These are phyloP conservation scores for Trichoderma asperelloides DNA, from an alignment of 495 filamentous ascomycete genomes.

Conservation along the genomic window DNA sequence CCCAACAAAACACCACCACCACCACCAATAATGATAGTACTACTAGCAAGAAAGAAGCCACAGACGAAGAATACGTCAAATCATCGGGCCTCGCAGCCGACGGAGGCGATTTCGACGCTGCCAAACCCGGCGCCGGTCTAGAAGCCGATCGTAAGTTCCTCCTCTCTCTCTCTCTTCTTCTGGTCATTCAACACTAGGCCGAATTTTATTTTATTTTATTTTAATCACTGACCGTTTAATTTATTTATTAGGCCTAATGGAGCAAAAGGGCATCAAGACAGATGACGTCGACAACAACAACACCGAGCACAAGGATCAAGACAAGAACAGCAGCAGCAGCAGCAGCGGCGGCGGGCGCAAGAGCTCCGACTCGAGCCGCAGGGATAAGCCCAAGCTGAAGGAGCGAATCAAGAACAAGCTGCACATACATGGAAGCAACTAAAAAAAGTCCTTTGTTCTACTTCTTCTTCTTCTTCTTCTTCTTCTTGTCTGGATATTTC, in stretches of 20 bases:
- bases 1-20: no score
- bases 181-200: no score
- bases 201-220: not conserved
- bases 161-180: not conserved
- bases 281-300: not conserved
- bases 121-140: conserved; percentile 49
- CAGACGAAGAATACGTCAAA: conserved; percentile 36
- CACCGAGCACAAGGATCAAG: no score
- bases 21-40: no score
- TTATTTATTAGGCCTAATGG: conserved; percentile 29
- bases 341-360: conserved; percentile 6
- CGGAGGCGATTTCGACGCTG: conserved; percentile 59
- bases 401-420: conserved; percentile 42
- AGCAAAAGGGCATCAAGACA: conserved; percentile 31
- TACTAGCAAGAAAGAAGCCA: conserved; percentile 10
- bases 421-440: conserved; percentile 14
- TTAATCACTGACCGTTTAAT: conserved; percentile 4
- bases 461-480: not conserved
- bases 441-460: not conserved
- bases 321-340: no score
- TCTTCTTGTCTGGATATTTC: not conserved
- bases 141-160: conserved; percentile 57
- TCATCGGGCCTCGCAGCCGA: conserved; percentile 47
- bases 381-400: conserved; percentile 28
- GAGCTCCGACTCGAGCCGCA: conserved; percentile 10